Conservation (phyloP, 2,329 filamentous ascomycete species). For the Fusarium sp. region DNA sequence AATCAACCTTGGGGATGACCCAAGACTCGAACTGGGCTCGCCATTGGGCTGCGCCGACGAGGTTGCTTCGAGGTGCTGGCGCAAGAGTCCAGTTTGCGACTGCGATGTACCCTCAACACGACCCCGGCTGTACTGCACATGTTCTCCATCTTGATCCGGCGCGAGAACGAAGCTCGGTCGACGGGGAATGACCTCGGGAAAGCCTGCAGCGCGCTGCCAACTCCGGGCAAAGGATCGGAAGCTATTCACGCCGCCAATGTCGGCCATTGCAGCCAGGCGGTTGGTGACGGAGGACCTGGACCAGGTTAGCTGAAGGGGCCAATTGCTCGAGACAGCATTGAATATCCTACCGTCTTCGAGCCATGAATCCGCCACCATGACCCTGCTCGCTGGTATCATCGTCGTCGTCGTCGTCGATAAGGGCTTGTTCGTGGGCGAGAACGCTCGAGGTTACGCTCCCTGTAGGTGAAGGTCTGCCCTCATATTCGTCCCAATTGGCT, state of each 20-base stretch:
- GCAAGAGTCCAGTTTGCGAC: conserved; percentile 63
- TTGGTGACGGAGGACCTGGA: conserved; percentile 72
- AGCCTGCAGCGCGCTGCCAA: conserved; percentile 91
- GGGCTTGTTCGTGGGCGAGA: conserved; percentile 62
- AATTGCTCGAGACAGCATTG: not conserved
- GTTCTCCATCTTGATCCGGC: conserved; percentile 61
- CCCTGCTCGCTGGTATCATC: conserved; percentile 53
- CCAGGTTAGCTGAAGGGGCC: conserved; percentile 3
- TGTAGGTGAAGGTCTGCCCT: conserved; percentile 59
- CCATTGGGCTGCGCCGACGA: conserved; percentile 41
- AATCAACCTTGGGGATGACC: conserved; percentile 29
- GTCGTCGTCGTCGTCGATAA: conserved; percentile 61
- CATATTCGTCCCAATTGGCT: conserved; percentile 64
- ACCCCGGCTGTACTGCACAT: conserved; percentile 60
- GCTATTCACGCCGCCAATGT: conserved; percentile 92
- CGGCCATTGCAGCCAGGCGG: conserved; percentile 71
- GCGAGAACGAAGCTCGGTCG: conserved; percentile 81
- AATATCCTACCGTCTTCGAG: conserved; percentile 51
- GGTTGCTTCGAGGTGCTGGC: conserved; percentile 66
- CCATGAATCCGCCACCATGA: conserved; percentile 42
- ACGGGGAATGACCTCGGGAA: conserved; percentile 88
- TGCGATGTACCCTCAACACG: conserved; percentile 56
- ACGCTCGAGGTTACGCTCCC: conserved; percentile 62
- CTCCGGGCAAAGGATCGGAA: conserved; percentile 94
- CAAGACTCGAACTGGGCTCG: conserved; percentile 44